Evolutionary conservation across 1,139 yeast genomes (phyloP), one percentile per base, ranked within the genome.

Genomic region (Candida buenavistaensis): DNA sequence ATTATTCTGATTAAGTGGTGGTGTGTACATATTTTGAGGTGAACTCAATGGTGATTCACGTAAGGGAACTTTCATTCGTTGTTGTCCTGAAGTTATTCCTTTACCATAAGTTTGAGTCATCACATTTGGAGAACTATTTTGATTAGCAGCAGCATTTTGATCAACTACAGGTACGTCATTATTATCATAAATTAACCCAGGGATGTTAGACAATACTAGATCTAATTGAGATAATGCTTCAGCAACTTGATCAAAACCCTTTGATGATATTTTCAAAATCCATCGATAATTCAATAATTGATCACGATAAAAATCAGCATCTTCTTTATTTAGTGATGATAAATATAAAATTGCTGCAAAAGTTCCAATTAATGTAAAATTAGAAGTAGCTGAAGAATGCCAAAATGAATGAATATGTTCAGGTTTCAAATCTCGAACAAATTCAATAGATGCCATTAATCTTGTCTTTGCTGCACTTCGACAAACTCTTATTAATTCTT

Each of bases 321-420:
- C 96, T 38, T 79, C 87, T 14, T 71, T 58, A 3, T 73, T 57
- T 8, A 70, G 62, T 1, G 89, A 64, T 0, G 90, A 80, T 21
- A 80, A 78, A 50, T 72, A 85, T 37, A 89, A 62, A 7, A 89
- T 64, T 0, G 94, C 82, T 0, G 96, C 95, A 69, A 89, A 89
- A 0, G 92, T 78, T 3, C 96, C 96, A 36, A 88, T 85, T 30
- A 86, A 61, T 3, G 95, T 81, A 45, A 89, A 78, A 51, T 84
- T 86, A 8, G 86, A 74, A 0, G 90, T 72, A 0, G 95, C 75
- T 4, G 89, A 80, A 2, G 89, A 77, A 57, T 85, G 92, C 96
- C 96, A 89, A 57, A 87, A 88, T 7, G 94, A 78, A 52, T 81
- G 89, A 34, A 85, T 75, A 52, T 88, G 95, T 46, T 87, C 95